Conservation (phyloP, 257 asterid species). For the Solanum stenotomum region DNA sequence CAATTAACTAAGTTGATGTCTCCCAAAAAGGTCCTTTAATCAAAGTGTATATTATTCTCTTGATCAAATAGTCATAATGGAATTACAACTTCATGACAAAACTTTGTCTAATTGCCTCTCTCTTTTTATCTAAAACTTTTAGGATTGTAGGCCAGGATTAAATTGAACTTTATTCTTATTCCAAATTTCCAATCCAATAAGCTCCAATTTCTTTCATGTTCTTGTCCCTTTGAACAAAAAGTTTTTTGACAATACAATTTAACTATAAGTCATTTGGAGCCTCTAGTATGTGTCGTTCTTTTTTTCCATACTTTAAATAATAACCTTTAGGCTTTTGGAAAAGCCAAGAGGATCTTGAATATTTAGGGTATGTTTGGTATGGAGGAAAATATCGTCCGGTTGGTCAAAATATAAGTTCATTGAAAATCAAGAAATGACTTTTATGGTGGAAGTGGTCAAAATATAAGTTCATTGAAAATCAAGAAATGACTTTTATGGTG, state of each 20-base stretch:
- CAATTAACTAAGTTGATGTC: background rate
- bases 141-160: background rate
- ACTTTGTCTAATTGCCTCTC: background rate
- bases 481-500: background rate
- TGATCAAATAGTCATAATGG: background rate
- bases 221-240: slow-evolving; percentile 7
- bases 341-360: background rate
- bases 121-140: background rate
- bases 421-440: background rate
- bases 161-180: slow-evolving; percentile 18
- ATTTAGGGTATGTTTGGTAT: background rate
- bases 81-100: background rate
- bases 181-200: background rate
- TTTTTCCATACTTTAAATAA: background rate
- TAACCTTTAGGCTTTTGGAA: background rate
- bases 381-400: background rate
- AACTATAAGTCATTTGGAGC: slow-evolving; percentile 13
- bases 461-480: background rate
- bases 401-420: background rate
- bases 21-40: slow-evolving; percentile 1
- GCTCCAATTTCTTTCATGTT: slow-evolving; percentile 22
- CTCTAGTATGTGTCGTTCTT: background rate
- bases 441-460: background rate
- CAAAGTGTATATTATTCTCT: background rate
- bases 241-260: background rate